Evolutionary conservation across 768 basidiomycete genomes (phyloP).

Genomic region (Leucocoprinus leucothites): DNA sequence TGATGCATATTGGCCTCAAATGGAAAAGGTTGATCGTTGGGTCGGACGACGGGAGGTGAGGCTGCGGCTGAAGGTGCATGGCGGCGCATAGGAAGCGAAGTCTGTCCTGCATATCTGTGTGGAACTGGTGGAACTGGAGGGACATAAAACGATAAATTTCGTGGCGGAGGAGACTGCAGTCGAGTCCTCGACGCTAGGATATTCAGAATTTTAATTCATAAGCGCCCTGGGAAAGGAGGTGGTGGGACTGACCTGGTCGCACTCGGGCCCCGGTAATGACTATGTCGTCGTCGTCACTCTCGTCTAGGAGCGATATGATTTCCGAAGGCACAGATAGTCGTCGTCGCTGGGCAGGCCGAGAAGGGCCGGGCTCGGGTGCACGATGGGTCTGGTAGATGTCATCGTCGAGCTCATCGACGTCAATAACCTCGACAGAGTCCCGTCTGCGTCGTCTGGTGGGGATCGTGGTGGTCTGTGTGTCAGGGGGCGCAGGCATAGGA

Average conservation of each 20-base stretch:
- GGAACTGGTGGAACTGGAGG: constrained; percentile 62
- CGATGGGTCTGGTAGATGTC: constrained; percentile 15
- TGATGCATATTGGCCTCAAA: constrained; percentile 36
- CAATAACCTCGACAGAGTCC: constrained; percentile 39
- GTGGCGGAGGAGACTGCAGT: constrained; percentile 49
- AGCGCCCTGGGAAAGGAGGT: background rate
- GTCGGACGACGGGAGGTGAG: constrained; percentile 43
- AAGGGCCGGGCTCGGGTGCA: constrained; percentile 7
- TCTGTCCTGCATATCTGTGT: constrained; percentile 27
- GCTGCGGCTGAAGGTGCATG: constrained; percentile 28
- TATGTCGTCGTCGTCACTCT: constrained; percentile 20
- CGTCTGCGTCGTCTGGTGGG: constrained; percentile 18
- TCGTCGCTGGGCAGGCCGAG: constrained; percentile 15
- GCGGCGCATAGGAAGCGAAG: constrained; percentile 36
- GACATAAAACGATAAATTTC: constrained; percentile 28
- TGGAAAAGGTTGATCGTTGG: constrained; percentile 47
- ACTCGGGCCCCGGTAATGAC: constrained; percentile 11
- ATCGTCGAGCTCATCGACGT: constrained; percentile 38
- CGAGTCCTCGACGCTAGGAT: constrained; percentile 19
- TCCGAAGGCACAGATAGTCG: constrained; percentile 17
- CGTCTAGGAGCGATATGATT: constrained; percentile 34
- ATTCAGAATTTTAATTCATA: background rate
- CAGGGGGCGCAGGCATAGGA: constrained; percentile 22
- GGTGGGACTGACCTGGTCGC: constrained; percentile 14
- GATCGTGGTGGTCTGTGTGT: constrained; percentile 15